Evolutionary conservation across 2,329 filamentous ascomycete species (phyloP), one percentile per base, ranked within the genome.

Genomic region (Colletotrichum sp.): DNA sequence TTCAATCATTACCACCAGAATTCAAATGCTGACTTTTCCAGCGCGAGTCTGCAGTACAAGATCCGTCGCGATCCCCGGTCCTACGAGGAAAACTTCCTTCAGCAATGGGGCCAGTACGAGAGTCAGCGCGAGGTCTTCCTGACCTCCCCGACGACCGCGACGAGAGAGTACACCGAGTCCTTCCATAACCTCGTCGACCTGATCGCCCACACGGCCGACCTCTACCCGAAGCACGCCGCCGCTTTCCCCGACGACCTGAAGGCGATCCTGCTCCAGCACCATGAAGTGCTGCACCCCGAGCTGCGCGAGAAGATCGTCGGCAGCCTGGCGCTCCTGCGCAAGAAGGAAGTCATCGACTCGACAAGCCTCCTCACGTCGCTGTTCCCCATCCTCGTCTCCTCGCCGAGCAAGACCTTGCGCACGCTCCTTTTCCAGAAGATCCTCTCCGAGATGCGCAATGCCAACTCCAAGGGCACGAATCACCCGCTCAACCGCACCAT

Each of bases 251-350:
- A 93, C 57, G 95, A 98, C 78, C 89, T 99, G 65, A 95, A 95
- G 81, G 90, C 93, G 36, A 94, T 99, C 75, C 87, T 99, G 63
- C 92, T 92, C 64, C 89, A 93, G 79, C 95, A 99, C 83, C 96
- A 99, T 89, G 92, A 93, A 62, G 90, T 93, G 5, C 89, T 99
- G 36, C 94, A 98, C 81, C 89, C 93, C 6, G 96, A 99, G 78
- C 85, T 99, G 80, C 91, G 97, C 49, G 97, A 99, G 85, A 99
- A 99, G 90, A 92, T 99, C 73, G 96, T 99, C 3, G 95, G 95
- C 65, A 98, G 95, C 83, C 87, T 99, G 80, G 95, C 98, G 32
- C 88, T 99, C 66, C 86, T 99, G 78, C 91, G 95, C 75, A 95
- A 96, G 83, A 99, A 99, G 85, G 96, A 98, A 6, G 91, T 98